A percentile compares a stretch with the other conserved stretches of the same genome.
Conservation (phyloP, 768 basidiomycete species). For the Rubroboletus satanas region DNA sequence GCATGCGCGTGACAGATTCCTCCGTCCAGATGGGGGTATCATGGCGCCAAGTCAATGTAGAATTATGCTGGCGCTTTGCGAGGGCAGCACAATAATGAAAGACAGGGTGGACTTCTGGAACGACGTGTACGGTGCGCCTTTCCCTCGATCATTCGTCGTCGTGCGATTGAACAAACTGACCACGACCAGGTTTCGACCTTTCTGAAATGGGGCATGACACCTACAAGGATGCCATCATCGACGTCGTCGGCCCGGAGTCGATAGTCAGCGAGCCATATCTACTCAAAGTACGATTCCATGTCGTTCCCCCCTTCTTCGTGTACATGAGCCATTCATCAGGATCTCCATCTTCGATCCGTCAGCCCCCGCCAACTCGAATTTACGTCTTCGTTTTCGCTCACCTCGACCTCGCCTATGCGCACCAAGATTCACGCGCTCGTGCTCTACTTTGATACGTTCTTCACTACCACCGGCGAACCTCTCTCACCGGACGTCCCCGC, state of each 20-base stretch:
- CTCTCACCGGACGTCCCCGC: constrained; percentile 51
- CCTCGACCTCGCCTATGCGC: constrained; percentile 55
- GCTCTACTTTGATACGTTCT: constrained; percentile 95
- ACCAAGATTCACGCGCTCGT: constrained; percentile 76
- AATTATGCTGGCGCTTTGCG: constrained; percentile 81
- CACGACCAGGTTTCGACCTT: constrained; percentile 74
- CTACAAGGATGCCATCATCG: constrained; percentile 80
- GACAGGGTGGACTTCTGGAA: constrained; percentile 89
- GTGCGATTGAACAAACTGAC: background rate
- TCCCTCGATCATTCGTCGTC: background rate
- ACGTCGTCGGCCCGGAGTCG: constrained; percentile 65
- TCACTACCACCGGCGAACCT: constrained; percentile 57
- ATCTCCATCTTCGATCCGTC: constrained; percentile 66
- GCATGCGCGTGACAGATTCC: constrained; percentile 80
- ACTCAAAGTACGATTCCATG: constrained; percentile 54
- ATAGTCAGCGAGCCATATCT: constrained; percentile 59
- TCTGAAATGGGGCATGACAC: constrained; percentile 73
- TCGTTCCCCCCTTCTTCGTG: background rate
- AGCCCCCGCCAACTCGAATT: constrained; percentile 77
- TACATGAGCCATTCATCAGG: constrained; percentile 41
- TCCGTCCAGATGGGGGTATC: constrained; percentile 63
- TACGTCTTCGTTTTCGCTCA: constrained; percentile 66
- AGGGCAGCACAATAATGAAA: constrained; percentile 68
- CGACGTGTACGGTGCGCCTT: constrained; percentile 75
- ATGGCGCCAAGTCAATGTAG: constrained; percentile 90